These are phyloP conservation scores for Thozetella sp. DNA, from an alignment of 495 filamentous ascomycete genomes.

Conservation along the genomic window DNA sequence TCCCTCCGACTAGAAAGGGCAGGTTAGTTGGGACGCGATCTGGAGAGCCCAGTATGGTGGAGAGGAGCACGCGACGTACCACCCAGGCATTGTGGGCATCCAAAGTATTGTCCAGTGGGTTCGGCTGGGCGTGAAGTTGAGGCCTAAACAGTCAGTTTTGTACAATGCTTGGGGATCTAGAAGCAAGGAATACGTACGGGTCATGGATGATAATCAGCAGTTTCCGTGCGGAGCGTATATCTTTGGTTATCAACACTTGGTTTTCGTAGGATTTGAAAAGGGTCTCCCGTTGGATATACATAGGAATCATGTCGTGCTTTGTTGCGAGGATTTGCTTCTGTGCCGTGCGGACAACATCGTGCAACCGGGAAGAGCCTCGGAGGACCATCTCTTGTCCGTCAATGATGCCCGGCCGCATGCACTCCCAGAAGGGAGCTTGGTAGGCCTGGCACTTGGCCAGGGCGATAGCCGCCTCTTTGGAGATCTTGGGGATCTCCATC, in stretches of 20 bases:
- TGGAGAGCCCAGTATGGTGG: background rate
- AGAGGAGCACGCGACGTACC: slow-evolving; percentile 56
- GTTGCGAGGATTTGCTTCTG: slow-evolving; percentile 71
- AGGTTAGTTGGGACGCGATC: slow-evolving; percentile 37
- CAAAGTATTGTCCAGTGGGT: slow-evolving; percentile 68
- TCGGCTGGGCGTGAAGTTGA: slow-evolving; percentile 66
- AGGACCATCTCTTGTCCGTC: slow-evolving; percentile 37
- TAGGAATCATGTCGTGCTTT: slow-evolving; percentile 70
- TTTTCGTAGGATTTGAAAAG: slow-evolving; percentile 82
- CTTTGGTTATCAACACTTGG: slow-evolving; percentile 80
- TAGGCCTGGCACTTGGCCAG: slow-evolving; percentile 50
- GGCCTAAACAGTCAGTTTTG: slow-evolving; percentile 52
- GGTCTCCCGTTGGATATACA: slow-evolving; percentile 70
- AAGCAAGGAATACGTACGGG: slow-evolving; percentile 56
- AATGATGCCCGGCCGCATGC: slow-evolving; percentile 55
- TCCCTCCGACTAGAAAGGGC: slow-evolving; percentile 66
- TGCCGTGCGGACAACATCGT: slow-evolving; percentile 74
- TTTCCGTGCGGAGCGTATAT: slow-evolving; percentile 34
- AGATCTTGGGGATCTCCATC: slow-evolving; percentile 50
- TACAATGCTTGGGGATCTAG: background rate
- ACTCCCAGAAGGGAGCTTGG: slow-evolving; percentile 63
- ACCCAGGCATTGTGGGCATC: slow-evolving; percentile 85
- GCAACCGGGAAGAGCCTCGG: slow-evolving; percentile 33
- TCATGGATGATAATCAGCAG: slow-evolving; percentile 82
- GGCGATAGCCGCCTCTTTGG: slow-evolving; percentile 46